Percentiles rank a stretch among this genome's conserved stretches.
Evolutionary conservation across 1,284 basidiomycete species (phyloP).

Genomic region (Malassezia dermatis): DNA sequence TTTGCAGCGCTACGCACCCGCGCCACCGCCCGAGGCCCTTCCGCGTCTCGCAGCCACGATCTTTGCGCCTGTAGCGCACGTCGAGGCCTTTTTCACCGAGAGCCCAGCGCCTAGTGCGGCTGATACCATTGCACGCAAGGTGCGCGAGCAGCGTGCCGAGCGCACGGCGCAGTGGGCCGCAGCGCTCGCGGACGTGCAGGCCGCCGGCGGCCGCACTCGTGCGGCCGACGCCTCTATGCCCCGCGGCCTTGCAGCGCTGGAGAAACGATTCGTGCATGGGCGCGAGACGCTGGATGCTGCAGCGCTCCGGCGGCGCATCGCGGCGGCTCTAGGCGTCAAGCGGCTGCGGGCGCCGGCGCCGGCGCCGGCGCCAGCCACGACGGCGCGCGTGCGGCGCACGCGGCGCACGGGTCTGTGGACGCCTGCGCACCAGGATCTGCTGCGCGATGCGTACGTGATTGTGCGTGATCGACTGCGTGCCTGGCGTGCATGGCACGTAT

Average conservation of each 20-base stretch:
- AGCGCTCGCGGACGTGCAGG: slow-evolving; percentile 55
- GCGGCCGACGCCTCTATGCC: slow-evolving; percentile 12
- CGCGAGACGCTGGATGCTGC: slow-evolving; percentile 49
- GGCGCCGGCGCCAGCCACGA: neutral
- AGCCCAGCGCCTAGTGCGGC: slow-evolving; percentile 50
- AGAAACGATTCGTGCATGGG: slow-evolving; percentile 5
- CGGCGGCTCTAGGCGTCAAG: neutral
- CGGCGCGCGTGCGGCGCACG: neutral
- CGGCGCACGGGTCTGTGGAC: slow-evolving; percentile 9
- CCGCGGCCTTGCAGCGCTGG: slow-evolving; percentile 13
- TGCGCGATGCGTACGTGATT: slow-evolving; percentile 69
- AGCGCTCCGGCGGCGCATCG: slow-evolving; percentile 55
- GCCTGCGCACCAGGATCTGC: slow-evolving; percentile 57
- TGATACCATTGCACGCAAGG: slow-evolving; percentile 49
- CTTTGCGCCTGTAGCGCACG: slow-evolving; percentile 55
- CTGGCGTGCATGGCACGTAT: neutral
- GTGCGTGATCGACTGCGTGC: slow-evolving; percentile 61
- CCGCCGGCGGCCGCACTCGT: slow-evolving; percentile 37
- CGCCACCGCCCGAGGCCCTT: slow-evolving; percentile 2
- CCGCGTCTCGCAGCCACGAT: slow-evolving; percentile 49
- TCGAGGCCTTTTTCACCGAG: slow-evolving; percentile 52
- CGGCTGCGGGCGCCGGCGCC: neutral
- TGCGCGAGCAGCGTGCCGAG: slow-evolving; percentile 22
- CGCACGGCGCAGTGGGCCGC: slow-evolving; percentile 59
- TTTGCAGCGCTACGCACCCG: slow-evolving; percentile 6